Base-by-base conservation (phyloP, 495 filamentous ascomycete genomes). In the Xylaria intraflava region DNA sequence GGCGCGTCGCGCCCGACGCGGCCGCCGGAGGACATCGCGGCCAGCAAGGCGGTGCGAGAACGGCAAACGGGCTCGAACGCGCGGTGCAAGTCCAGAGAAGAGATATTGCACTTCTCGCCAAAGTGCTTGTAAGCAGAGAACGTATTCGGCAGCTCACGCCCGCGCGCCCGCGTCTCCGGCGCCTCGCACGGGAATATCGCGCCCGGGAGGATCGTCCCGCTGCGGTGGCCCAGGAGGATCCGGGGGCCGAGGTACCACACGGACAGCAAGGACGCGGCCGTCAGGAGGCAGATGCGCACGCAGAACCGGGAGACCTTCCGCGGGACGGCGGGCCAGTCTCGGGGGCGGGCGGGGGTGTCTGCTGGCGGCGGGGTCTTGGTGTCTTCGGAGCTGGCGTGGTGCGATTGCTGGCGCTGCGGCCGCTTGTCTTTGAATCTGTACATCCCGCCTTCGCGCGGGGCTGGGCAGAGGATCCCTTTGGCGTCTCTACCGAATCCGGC, bases 1-100 rank as follows among this genome's bases (percentile, higher is more conserved):
- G 72, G 72, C 26, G 75, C 72, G 54, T 79, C 75, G 31, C 65
- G 57, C 0, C 77, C 77, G 52, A 77, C 71, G 17, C 76, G 70
- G 11, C 76, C 76, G 10, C 76, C 76, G 6, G 63, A 68, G 8
- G 76, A 76, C 73, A 78, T 78, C 8, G 76, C 76, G n/a, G 60
- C 62, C 0, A 79, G 50, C 66, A 79, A 69, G 9, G 68, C 65
- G 24, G 58, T 52, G 26, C 72, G 63, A 45, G 71, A 64, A 6
- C 31, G 45, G 49, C 77, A 79, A 4, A 77, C 45, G 1, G 75
- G 69, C 11, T 67, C 64, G 47, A 73, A 72, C 14, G 76, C 67
- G n/a, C 65, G 48, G 49, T 78, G 75, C 2, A 79, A 63, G 38
- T 78, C 74, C 16, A 77, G 64, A 9, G 74, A 77, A 16, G 74